phyloP scores from a whole-genome alignment of 2,329 filamentous ascomycete species.

The Grosmannia clavigera region DNA sequence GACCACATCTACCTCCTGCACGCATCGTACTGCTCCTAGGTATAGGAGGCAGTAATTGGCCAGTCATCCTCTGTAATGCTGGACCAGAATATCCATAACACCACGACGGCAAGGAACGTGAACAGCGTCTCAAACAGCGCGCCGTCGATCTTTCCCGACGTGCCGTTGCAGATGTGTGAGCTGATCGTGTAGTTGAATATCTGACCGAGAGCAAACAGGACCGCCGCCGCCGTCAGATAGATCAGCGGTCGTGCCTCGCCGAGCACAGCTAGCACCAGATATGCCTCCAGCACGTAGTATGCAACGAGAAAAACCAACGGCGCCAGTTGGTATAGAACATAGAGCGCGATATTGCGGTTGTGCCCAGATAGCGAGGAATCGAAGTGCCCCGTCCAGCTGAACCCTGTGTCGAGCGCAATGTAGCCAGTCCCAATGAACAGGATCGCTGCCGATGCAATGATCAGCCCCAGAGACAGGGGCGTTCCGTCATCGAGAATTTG shows the following conservation, averaged over 20 bases:
- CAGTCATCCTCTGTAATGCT: slow-evolving; percentile 99
- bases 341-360: slow-evolving; percentile 72
- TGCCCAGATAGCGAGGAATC: slow-evolving; percentile 42
- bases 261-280: slow-evolving; percentile 74
- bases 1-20: not conserved
- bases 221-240: slow-evolving; percentile 59
- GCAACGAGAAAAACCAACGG: slow-evolving; percentile 81
- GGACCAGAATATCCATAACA: slow-evolving; percentile 93
- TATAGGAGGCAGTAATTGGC: slow-evolving; percentile 45
- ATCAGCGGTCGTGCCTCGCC: slow-evolving; percentile 89
- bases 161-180: slow-evolving; percentile 76
- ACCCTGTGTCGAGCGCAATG: slow-evolving; percentile 87
- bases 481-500: slow-evolving; percentile 93
- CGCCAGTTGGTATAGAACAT: slow-evolving; percentile 83
- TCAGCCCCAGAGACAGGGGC: slow-evolving; percentile 64
- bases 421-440: slow-evolving; percentile 89
- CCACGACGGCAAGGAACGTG: slow-evolving; percentile 70
- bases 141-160: slow-evolving; percentile 78
- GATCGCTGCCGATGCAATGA: slow-evolving; percentile 54
- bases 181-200: slow-evolving; percentile 95
- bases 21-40: not conserved
- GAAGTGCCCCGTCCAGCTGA: slow-evolving; percentile 73
- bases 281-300: slow-evolving; percentile 72
- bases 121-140: slow-evolving; percentile 89
- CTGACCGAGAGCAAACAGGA: slow-evolving; percentile 85